Percentiles rank a stretch among this genome's conserved stretches.
Conservation (phyloP, 177 flowering plant genomes). For the Tripterygium wilfordii region DNA sequence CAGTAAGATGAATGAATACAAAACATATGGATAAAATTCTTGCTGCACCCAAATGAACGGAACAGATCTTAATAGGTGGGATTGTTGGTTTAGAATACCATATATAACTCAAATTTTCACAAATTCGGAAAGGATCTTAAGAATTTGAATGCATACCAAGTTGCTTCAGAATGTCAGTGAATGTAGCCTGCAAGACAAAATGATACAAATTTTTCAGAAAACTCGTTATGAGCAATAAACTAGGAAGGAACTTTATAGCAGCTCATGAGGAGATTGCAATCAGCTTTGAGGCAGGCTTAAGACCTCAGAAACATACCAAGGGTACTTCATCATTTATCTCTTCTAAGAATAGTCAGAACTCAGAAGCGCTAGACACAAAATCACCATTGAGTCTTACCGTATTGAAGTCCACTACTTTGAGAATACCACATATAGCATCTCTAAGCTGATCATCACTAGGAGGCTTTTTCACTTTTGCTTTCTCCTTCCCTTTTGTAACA, state of each 20-base stretch:
- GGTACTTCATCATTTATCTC: neutral
- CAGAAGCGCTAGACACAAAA: neutral
- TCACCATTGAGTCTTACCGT: conserved; percentile 27
- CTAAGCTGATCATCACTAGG: conserved; percentile 67
- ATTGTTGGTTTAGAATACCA: too few species aligned
- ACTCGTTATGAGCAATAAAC: too few species aligned
- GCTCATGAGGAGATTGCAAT: too few species aligned
- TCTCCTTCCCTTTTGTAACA: conserved; percentile 44
- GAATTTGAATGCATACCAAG: too few species aligned
- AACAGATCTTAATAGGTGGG: too few species aligned
- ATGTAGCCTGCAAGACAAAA: conserved; percentile 50
- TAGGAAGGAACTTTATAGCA: too few species aligned
- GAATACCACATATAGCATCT: conserved; percentile 65
- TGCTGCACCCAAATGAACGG: too few species aligned
- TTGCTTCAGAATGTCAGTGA: conserved; percentile 59
- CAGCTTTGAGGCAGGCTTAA: too few species aligned
- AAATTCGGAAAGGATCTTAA: too few species aligned
- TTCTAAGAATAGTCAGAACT: neutral
- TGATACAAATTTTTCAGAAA: neutral
- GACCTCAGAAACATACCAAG: neutral
- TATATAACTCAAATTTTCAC: too few species aligned
- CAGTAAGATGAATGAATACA: too few species aligned
- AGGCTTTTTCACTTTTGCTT: conserved; percentile 33
- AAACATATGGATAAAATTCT: too few species aligned
- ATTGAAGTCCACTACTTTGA: conserved; percentile 81